Evolutionary conservation across 352 stramenopile genomes (phyloP), one percentile per base, ranked within the genome.

Genomic region (Globisporangium takayamanum): DNA sequence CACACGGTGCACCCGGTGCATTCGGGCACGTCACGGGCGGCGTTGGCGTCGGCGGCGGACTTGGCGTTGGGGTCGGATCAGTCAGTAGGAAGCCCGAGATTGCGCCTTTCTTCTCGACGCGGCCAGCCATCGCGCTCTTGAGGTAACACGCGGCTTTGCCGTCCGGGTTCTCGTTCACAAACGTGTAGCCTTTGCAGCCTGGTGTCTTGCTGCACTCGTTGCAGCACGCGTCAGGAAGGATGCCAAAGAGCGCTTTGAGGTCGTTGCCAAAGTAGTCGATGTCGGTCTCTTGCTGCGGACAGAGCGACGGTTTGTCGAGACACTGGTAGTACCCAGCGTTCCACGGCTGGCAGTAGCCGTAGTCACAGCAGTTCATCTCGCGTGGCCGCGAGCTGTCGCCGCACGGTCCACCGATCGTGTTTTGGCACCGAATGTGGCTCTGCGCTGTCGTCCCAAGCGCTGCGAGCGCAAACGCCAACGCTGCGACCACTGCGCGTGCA

Each of bases 251-350:
- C 1, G 60, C 75, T 59, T 70, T 53, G 48, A 81, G 50, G 46
- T 83, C 71, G 47, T 73, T 69, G 57, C 72, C 74, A 28, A 69
- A 69, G 62, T 72, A 84, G 63, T 84, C 75, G 20, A 76, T 51
- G 63, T 84, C 68, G 26, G 69, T 74, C 61, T 82, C 73, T 54
- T 82, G 70, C 0, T 51, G 53, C 0, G 68, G 68, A n/a, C 75
- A 85, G 48, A 68, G 66, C 16, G 51, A 45, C 1, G 70, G 72
- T 11, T 62, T 65, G 53, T 57, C 54, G 15, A 80, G 48, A 56
- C 76, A 85, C 46, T 85, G 76, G 63, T 87, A 84, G 69, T 85
- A 85, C 4, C 62, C 60, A 6, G 63, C 65, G 60, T 84, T 83
- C 70, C 77, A 85, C 41, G 77, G 77, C 66, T 84, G 74, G 62